A percentile compares a stretch with the other conserved stretches of the same genome.
phyloP scores from a whole-genome alignment of 257 asterid species.

The Scutellaria minor region DNA sequence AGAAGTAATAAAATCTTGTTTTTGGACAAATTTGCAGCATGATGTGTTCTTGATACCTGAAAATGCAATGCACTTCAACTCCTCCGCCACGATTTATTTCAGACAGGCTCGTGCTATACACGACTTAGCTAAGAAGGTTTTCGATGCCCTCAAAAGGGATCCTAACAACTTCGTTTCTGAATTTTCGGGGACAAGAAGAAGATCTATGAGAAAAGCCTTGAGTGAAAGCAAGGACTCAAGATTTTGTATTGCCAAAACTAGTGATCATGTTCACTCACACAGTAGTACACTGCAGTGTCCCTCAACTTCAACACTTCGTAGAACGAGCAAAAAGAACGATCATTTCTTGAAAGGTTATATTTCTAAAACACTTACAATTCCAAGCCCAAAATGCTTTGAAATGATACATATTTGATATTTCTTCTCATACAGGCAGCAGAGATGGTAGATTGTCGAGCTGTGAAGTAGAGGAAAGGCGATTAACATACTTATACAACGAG shows the following conservation, averaged over 20 bases:
- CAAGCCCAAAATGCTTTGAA: no score
- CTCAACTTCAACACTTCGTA: constrained; percentile 39
- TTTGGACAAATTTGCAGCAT: constrained; percentile 55
- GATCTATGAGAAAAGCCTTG: constrained; percentile 65
- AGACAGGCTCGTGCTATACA: constrained; percentile 87
- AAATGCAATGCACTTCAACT: constrained; percentile 91
- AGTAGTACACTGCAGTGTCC: constrained; percentile 7
- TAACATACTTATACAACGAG: constrained; percentile 37
- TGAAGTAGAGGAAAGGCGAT: constrained; percentile 46
- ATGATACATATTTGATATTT: not conserved
- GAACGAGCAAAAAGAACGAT: constrained; percentile 36
- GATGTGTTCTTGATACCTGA: constrained; percentile 82
- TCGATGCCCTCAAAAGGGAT: constrained; percentile 61
- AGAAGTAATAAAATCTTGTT: not conserved
- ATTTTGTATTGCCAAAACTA: constrained; percentile 22
- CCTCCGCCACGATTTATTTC: constrained; percentile 67
- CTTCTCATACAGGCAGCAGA: constrained; percentile 41
- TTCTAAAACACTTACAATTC: no score
- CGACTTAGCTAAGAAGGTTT: constrained; percentile 80
- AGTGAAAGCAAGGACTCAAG: constrained; percentile 45
- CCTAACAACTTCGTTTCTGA: constrained; percentile 64
- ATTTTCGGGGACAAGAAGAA: constrained; percentile 69
- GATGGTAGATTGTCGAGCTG: constrained; percentile 32
- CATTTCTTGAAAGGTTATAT: constrained; percentile 38
- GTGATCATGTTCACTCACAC: constrained; percentile 25